A percentile compares a stretch with the other conserved stretches of the same genome.
phyloP scores from a whole-genome alignment of 139 green algal genomes.

The Chlamydomonas sp. region DNA sequence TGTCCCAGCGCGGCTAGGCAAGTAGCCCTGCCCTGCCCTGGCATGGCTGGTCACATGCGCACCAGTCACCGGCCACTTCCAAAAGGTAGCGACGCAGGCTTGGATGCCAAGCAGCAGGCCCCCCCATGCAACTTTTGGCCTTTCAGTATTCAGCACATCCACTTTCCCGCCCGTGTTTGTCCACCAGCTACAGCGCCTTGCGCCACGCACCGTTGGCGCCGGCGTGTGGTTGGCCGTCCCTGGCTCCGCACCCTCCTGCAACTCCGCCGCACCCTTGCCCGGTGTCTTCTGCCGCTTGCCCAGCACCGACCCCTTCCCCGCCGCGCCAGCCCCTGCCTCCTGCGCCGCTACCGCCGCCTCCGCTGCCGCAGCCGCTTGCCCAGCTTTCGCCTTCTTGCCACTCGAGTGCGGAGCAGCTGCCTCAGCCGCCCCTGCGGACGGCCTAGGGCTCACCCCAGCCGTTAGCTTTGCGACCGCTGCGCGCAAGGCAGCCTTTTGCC shows the following conservation, averaged over 20 bases:
- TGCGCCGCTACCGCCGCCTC: neutral
- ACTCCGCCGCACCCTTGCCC: neutral
- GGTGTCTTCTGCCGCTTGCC: constrained; percentile 19
- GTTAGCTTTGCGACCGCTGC: neutral
- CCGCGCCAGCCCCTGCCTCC: neutral
- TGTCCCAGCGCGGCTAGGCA: too few relatives aligned
- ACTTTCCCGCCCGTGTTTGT: too few relatives aligned
- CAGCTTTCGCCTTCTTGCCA: neutral
- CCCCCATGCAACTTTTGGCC: neutral
- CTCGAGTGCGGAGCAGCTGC: too few relatives aligned
- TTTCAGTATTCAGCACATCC: too few relatives aligned
- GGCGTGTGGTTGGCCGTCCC: neutral
- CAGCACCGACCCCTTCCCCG: constrained; percentile 3
- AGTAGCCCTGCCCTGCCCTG: too few relatives aligned
- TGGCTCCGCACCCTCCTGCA: neutral
- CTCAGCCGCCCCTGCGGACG: neutral
- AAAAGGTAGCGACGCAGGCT: too few relatives aligned
- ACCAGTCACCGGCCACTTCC: too few relatives aligned
- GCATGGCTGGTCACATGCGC: too few relatives aligned
- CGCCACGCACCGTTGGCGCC: neutral
- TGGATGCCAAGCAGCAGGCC: too few relatives aligned
- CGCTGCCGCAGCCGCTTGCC: neutral
- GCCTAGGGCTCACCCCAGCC: too few relatives aligned
- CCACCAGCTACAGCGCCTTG: too few relatives aligned
- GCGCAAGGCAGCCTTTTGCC: constrained; percentile 27